Evolutionary conservation across 495 filamentous ascomycete genomes (phyloP), one percentile per base, ranked within the genome.

Genomic region (Penicillium crystallinum): DNA sequence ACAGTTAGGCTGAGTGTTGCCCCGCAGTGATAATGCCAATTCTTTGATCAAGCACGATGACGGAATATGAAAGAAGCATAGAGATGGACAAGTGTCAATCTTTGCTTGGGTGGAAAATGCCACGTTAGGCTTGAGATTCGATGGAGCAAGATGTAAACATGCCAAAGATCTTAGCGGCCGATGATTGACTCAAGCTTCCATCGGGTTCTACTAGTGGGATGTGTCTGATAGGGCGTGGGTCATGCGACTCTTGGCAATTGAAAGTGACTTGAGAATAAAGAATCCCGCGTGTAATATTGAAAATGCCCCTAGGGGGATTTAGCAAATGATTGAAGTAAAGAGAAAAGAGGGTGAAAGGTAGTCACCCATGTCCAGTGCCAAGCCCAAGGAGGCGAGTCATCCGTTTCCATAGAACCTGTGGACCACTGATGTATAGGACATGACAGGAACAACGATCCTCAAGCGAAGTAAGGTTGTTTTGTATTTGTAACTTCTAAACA

Each of bases 151-250:
- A 41, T 43, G 48, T 58, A 40, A 59, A 60, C 55, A 63, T 51
- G 46, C 25, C 47, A 34, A 35, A 54, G 34, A 36, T 14, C 31
- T 30, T 27, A 43, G 39, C 36, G 46, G 19, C 25, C 39, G 35
- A 46, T 50, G 52, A 52, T 54, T 54, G 52, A 61, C 52, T 58
- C 52, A 56, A 39, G 49, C 37, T 68, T 68, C 65, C 60, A 68
- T 66, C 27, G 21, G 65, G 52, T 68, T 68, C 65, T 30, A 50
- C 62, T 21, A 50, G 59, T 36, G 34, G 34, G 49, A 39, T 59
- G 58, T 59, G 52, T 59, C 49, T 47, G 36, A 41, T 22, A 64
- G 54, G 64, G 58, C 61, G 61, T 51, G 53, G 48, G 48, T 41
- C 48, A n/a, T 40, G 37, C 18, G 9, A 19, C 29, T 33, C 48